A percentile compares a stretch with the other conserved stretches of the same genome.
Evolutionary conservation across 176 grass and related monocot species (phyloP).

Genomic region (Elymus sibiricus): DNA sequence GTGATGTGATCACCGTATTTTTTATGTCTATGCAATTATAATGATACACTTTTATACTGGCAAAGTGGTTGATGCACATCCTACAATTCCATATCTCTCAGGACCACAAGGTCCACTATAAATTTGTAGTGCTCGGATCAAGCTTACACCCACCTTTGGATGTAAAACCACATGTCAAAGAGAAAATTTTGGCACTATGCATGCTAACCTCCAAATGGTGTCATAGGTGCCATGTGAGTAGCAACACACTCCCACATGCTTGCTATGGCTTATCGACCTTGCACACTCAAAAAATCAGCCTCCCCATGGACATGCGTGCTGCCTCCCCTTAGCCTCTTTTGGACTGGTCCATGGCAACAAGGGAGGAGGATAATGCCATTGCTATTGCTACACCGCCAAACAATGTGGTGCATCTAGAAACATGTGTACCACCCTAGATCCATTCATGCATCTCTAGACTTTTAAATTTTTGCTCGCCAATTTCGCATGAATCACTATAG

Average conservation of each 20-base stretch:
- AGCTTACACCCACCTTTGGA: slow-evolving; percentile 23
- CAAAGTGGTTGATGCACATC: slow-evolving; percentile 46
- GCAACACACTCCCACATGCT: slow-evolving; percentile 41
- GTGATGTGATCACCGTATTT: neutral
- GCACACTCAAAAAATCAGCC: slow-evolving; percentile 28
- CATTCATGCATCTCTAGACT: neutral
- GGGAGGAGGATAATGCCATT: neutral
- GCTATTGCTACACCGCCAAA: neutral
- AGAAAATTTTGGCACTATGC: slow-evolving; percentile 27
- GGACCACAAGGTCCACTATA: slow-evolving; percentile 45
- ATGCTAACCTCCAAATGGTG: slow-evolving; percentile 39
- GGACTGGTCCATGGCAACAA: slow-evolving; percentile 35
- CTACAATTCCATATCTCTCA: slow-evolving; percentile 24
- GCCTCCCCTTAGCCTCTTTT: slow-evolving; percentile 26
- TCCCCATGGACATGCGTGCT: neutral
- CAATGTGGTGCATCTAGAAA: slow-evolving; percentile 13
- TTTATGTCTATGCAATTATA: slow-evolving; percentile 30
- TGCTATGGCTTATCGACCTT: slow-evolving; percentile 3
- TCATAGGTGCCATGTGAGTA: slow-evolving; percentile 44
- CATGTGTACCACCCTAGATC: neutral
- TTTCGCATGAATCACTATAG: neutral
- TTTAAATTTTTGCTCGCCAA: neutral
- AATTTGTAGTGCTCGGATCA: slow-evolving; percentile 43
- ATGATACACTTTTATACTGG: slow-evolving; percentile 35
- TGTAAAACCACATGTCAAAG: slow-evolving; percentile 25